Evolutionary conservation across 2,329 filamentous ascomycete species (phyloP), one percentile per base, ranked within the genome.

Genomic region (Beauveria medogensis): DNA sequence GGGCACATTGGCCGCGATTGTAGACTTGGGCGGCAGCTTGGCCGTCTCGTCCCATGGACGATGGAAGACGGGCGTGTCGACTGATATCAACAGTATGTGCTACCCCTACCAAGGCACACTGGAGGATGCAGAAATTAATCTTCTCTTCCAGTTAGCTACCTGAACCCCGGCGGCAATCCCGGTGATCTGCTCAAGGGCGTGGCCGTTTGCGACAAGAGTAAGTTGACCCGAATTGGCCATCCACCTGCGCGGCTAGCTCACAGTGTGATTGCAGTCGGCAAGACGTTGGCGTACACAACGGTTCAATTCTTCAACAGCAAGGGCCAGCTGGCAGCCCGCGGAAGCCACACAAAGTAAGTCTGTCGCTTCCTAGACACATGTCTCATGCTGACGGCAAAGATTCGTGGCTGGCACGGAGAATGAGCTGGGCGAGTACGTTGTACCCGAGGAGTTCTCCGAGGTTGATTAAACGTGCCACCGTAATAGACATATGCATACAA

Each of bases 1-100:
- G 20, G 90, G 90, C 4, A 90, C 89, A 0, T 86, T 93, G 30
- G 90, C 90, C 3, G 89, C 86, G 69, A 86, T 92, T 75, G 86
- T 88, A 30, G 85, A 88, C 63, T 75, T 88, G 0, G 84, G 84
- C 12, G 85, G 85, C 16, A 88, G 85, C 0, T 76, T 88, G 3
- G 85, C 85, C 10, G 84, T 88, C 3, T 85, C 85, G 1, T 87
- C 85, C 1, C 84, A 80, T 64, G 85, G 85, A 0, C 74, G 84
- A 1, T 87, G 82, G 66, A 78, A 80, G 20, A 88, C 85, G 0
- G 85, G 85, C 12, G 85, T 88, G 3, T 85, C 85, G 2, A 88
- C 85, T 0, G 85, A 88, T 64, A 69, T 88, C 16, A 88, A 85
- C 59, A 82, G 84, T 84, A 70, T 43, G 50, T 28, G 14, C 24